Evolutionary conservation across 176 grass and related monocot genomes (phyloP).

Genomic region (Pontederia crassipes): DNA sequence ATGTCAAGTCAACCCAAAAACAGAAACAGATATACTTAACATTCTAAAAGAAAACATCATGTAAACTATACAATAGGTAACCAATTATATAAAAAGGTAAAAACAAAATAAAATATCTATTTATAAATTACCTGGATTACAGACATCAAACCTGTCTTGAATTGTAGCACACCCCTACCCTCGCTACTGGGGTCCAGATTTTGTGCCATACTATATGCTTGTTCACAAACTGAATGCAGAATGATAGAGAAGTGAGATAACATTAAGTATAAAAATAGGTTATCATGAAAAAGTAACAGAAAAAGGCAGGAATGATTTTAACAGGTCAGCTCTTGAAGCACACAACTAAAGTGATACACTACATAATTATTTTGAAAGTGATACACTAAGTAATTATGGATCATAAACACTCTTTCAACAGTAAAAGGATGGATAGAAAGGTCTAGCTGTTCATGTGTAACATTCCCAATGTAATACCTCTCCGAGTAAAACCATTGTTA

Average conservation of each 20-base stretch:
- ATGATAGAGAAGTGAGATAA: not conserved
- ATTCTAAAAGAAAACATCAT: not conserved
- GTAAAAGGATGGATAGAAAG: too few species aligned
- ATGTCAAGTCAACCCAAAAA: slow-evolving; percentile 14
- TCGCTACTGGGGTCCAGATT: slow-evolving; percentile 66
- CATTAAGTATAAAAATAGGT: slow-evolving; percentile 3
- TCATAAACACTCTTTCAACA: too few species aligned
- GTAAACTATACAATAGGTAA: not conserved
- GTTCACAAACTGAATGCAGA: slow-evolving; percentile 55
- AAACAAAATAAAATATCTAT: not conserved
- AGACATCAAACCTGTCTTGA: slow-evolving; percentile 76
- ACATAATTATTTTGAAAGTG: too few species aligned
- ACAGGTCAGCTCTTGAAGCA: not conserved
- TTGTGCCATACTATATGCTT: slow-evolving; percentile 78
- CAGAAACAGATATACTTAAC: slow-evolving; percentile 6
- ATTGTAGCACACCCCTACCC: slow-evolving; percentile 70
- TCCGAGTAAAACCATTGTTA: too few species aligned
- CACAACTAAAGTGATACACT: too few species aligned
- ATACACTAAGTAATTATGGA: too few species aligned
- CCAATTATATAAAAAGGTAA: not conserved
- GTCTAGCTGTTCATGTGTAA: too few species aligned
- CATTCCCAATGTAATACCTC: too few species aligned
- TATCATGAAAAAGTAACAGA: not conserved
- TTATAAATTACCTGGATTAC: slow-evolving; percentile 56
- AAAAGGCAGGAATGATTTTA: not conserved